Conservation (phyloP, 176 grass and related monocot genomes). For the Triticum turgidum region DNA sequence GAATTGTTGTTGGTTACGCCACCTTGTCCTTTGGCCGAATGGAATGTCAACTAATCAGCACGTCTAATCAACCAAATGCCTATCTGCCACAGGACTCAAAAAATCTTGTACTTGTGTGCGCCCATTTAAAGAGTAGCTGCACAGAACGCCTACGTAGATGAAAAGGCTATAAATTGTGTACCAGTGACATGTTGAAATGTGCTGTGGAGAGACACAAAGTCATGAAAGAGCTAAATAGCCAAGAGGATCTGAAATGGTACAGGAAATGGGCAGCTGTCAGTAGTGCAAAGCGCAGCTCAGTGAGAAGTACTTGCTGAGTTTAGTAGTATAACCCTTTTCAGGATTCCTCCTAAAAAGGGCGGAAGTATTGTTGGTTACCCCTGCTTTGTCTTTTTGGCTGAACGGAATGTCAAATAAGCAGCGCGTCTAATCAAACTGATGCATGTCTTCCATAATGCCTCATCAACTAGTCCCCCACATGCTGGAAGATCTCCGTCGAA, state of each 20-base stretch:
- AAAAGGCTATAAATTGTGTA: too few relatives aligned
- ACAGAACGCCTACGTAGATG: too few relatives aligned
- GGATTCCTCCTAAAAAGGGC: background rate
- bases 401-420: conserved; percentile 12
- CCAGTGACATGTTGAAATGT: too few relatives aligned
- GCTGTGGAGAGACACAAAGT: too few relatives aligned
- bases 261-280: too few relatives aligned
- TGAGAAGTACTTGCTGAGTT: background rate
- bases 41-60: conserved; percentile 11
- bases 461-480: too few relatives aligned
- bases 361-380: background rate
- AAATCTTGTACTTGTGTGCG: too few relatives aligned
- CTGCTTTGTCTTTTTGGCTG: background rate
- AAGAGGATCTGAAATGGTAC: too few relatives aligned
- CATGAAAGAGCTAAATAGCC: too few relatives aligned
- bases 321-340: background rate
- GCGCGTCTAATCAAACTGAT: background rate
- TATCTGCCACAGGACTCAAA: background rate
- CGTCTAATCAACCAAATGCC: background rate
- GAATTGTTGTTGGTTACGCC: background rate
- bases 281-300: background rate
- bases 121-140: too few relatives aligned
- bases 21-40: background rate
- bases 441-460: background rate
- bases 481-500: background rate